Base-by-base conservation (phyloP, 768 basidiomycete genomes). In the Boletus coccyginus region DNA sequence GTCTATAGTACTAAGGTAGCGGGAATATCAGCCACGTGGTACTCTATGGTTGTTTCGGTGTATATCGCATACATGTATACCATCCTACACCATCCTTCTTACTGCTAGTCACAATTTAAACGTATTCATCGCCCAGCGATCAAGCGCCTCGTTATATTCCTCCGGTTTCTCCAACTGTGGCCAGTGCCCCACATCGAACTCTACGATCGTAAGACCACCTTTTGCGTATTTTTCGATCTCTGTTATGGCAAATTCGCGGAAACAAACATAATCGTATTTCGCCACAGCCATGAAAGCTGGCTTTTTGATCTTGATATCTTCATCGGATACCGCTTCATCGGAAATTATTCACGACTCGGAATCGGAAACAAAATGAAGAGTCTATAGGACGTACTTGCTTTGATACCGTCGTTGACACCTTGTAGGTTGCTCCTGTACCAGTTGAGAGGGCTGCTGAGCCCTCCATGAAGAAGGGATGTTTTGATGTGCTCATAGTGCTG, bases 161-260 rank as follows among this genome's bases (percentile, higher is more conserved):
- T 73, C 69, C 0, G 73, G 63, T 29, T 60, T 65, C 48, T 73
- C 73, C 58, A 78, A 51, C 5, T 67, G 67, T 10, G 68, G 59
- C 73, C 75, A 80, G 52, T 79, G 78, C 2, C 72, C 74, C 3
- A 67, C 61, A 33, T 76, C 71, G 31, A 74, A 72, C 49, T 72
- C 72, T 50, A 57, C 65, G 9, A 69, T 55, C 11, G 71, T 72
- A 44, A 70, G 46, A 31, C 65, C 62, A 43, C 66, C 67, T 36
- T 57, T 57, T 9, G 70, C 68, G 54, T 68, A 65, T 52, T 68
- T 60, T 53, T 68, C 53, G 12, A 74, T 68, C 32, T 50, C 50
- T 31, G 60, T 21, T 33, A 61, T 59, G 31, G 62, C 66, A 32
- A 66, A 62, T 14, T 62, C 64, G 29, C 64, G 60, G 50, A 68